Evolutionary conservation across 139 green algal species (phyloP), one percentile per base, ranked within the genome.

Genomic region (Pseudopediastrum boryanum): DNA sequence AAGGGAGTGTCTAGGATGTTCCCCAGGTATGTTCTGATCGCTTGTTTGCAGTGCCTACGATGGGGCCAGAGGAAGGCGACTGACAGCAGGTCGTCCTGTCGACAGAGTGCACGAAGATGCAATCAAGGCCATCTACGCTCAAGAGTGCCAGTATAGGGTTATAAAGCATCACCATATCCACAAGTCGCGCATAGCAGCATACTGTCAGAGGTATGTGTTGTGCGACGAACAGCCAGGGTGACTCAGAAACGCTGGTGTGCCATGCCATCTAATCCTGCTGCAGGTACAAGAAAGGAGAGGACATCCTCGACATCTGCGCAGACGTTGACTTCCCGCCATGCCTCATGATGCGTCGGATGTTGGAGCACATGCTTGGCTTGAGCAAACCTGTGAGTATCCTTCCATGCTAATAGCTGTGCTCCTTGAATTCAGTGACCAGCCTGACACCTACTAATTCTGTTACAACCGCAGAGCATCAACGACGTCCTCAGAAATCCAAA

Each of bases 261-360:
- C 54, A 12, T 9, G 54, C 39, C 16, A 39, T 6, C 38, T 12
- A 54, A 62, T 65, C 41, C 50, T 9, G 54, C 29, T 25, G 29
- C 75, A 87, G 82, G 75, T 93, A 88, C 69, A 10, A 82, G 13
- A 41, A 58, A 54, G 93, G 93, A 8, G 84, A 87, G 27, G 87
- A 94, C 59, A 23, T 96, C 2, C 74, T 97, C 27, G 46, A 82
- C n/a, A 63, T 97, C 1, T 80, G 76, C 6, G 83, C 77, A 7
- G 69, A 83, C 6, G 78, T 89, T 12, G 83, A 96, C 81, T 90
- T 95, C 48, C 87, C 90, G 9, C 90, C 92, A 9, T 96, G 91
- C 84, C 87, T 93, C 41, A 75, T 96, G 23, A 46, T 93, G 66
- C 77, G 92, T 1, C 85, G 85, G 10, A 75, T 96, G 79, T 79